Base-by-base conservation (phyloP, 1,139 yeast genomes). In the Blastobotrys buckinghamii region DNA sequence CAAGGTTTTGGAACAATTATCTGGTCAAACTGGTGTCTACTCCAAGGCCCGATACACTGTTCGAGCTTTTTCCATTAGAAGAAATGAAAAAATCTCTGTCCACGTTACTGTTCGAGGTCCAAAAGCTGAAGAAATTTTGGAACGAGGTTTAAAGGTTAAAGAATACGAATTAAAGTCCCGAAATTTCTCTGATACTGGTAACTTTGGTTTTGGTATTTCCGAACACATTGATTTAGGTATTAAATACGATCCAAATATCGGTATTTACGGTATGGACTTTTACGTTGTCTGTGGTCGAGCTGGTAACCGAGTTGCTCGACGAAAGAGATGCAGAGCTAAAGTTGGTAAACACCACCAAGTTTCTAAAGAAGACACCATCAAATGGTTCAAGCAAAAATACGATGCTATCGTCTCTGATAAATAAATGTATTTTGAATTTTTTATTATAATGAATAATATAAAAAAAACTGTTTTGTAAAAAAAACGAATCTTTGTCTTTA, bases 231-330 rank as follows among this genome's bases (percentile, higher is more conserved):
- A 92, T 77, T 84, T 92, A 76, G 98, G 98, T 83, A 92, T 92
- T 86, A 94, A 94, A 82, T 92, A 92, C 81, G 98, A 94, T 77
- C 99, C 99, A 76, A 82, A 87, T 73, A 94, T 92, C 71, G 98
- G 98, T 76, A 92, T 92, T 75, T 94, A 92, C 92, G 98, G 99
- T 83, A 92, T 92, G 99, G 98, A 92, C 79, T 92, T 92, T 85
- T 94, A 89, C 92, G 92, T 92, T 72, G 97, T 90, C 72, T 80
- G 92, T 81, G 97, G 97, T 75, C 90, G 99, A 81, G 95, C 97
- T 71, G 99, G 99, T 80, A 85, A 82, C 81, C 89, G 98, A 81
- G 86, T 92, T 65, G 82, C 97, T 71, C 92, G 97, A 82, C 92
- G 98, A 84, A 92, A 92, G 95, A 87, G 96, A 82, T 79, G 87